These are phyloP conservation scores for Rhodamnia argentea DNA, from an alignment of 345 rosid genomes.

Conservation along the genomic window DNA sequence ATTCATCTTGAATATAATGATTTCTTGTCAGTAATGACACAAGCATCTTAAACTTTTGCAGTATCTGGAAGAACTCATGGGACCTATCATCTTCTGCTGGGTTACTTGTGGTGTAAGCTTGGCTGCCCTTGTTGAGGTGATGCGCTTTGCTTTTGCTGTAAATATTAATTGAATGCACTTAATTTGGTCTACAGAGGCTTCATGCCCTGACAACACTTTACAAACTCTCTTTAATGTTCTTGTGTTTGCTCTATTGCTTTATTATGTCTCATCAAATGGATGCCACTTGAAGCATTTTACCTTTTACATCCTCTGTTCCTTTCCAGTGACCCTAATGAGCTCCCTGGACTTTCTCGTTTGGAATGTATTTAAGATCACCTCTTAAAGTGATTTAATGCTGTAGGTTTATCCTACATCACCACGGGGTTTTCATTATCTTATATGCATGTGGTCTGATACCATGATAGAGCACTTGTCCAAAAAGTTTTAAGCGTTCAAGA, in stretches of 20 bases:
- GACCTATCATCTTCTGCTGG: conserved; percentile 81
- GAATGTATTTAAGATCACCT: not conserved
- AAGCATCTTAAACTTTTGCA: conserved; percentile 14
- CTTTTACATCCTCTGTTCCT: not conserved
- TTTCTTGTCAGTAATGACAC: not conserved
- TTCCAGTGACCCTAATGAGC: not conserved
- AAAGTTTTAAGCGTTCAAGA: not conserved
- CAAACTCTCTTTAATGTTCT: not conserved
- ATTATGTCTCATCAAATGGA: not conserved
- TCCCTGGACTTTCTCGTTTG: not conserved
- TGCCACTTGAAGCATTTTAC: not conserved
- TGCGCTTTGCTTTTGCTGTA: not conserved
- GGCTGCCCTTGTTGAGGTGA: conserved; percentile 85
- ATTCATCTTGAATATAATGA: not conserved
- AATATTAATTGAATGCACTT: not conserved
- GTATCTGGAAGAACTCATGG: conserved; percentile 86
- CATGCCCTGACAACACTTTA: not conserved
- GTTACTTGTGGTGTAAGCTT: conserved; percentile 79
- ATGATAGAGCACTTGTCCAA: not conserved
- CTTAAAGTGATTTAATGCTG: not conserved
- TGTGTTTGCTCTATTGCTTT: not conserved
- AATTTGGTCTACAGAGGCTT: not conserved
- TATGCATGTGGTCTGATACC: not conserved
- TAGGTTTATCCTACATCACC: not conserved
- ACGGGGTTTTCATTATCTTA: not conserved